Conservation (phyloP, 139 green algal genomes). For the Chlamydomonas schloesseri region DNA sequence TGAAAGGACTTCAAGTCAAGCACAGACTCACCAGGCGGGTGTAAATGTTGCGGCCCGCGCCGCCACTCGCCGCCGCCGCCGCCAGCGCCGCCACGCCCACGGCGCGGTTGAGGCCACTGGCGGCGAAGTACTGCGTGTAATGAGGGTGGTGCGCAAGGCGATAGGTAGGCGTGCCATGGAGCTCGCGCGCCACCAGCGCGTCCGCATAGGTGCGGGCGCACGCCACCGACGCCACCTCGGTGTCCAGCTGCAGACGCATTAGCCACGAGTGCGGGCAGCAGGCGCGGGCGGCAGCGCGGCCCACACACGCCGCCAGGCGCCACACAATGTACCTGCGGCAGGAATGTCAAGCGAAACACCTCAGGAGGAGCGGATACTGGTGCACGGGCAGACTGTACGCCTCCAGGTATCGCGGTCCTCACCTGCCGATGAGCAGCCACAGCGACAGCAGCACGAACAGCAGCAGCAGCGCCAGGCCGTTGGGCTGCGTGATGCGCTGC, state of each 20-base stretch:
- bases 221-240: not conserved
- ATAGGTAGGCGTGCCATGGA: slow-evolving; percentile 54
- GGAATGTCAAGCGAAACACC: too few relatives aligned
- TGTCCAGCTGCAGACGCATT: not conserved
- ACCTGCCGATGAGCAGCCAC: slow-evolving; percentile 58
- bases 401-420: too few relatives aligned
- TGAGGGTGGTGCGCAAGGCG: slow-evolving; percentile 48
- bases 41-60: not conserved
- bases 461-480: slow-evolving; percentile 63
- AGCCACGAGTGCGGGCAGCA: not conserved
- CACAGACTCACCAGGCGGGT: slow-evolving; percentile 13
- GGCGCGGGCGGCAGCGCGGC: not conserved
- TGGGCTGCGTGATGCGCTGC: slow-evolving; percentile 60
- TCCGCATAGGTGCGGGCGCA: not conserved
- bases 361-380: too few relatives aligned
- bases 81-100: slow-evolving; percentile 12
- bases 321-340: slow-evolving; percentile 2
- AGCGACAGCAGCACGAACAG: slow-evolving; percentile 49
- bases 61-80: slow-evolving; percentile 10
- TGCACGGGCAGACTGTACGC: too few relatives aligned
- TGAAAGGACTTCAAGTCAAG: too few relatives aligned
- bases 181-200: not conserved
- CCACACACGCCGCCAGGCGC: slow-evolving; percentile 38
- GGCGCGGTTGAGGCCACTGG: slow-evolving; percentile 4
- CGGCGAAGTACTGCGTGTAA: slow-evolving; percentile 35